A percentile compares a stretch with the other conserved stretches of the same genome.
Conservation (phyloP, 75 land plant species). For the Larix kaempferi region DNA sequence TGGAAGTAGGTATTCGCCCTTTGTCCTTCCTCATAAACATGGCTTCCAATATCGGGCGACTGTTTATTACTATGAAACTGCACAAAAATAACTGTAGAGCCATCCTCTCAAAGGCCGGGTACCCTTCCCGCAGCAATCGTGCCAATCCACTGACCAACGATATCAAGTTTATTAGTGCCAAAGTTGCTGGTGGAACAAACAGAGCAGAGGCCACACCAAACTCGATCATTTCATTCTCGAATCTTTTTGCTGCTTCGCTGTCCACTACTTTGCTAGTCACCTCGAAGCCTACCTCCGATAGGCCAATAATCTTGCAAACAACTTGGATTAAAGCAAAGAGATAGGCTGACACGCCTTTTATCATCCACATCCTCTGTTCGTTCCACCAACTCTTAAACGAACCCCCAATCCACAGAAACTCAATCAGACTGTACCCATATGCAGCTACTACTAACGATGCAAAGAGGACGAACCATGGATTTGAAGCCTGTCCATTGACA, state of each 20-base stretch:
- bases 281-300: constrained; percentile 16
- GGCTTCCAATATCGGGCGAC: constrained; percentile 26
- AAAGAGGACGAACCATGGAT: constrained; percentile 12
- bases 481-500: constrained; percentile 17
- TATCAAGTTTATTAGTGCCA: neutral
- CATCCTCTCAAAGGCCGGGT: constrained; percentile 11
- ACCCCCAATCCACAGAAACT: constrained; percentile 4
- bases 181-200: neutral
- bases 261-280: constrained; percentile 18
- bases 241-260: constrained; percentile 13
- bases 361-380: constrained; percentile 22
- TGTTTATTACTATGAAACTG: neutral
- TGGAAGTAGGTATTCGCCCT: constrained; percentile 17
- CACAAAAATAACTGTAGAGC: constrained; percentile 14
- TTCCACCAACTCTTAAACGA: constrained; percentile 21
- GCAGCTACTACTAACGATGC: constrained; percentile 7
- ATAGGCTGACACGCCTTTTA: constrained; percentile 12
- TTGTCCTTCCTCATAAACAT: constrained; percentile 35
- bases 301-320: constrained; percentile 1
- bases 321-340: constrained; percentile 5
- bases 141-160: constrained; percentile 9
- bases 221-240: constrained; percentile 8
- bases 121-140: neutral
- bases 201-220: neutral
- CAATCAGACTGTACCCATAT: constrained; percentile 8